Evolutionary conservation across 2,329 filamentous ascomycete genomes (phyloP), one percentile per base, ranked within the genome.

Genomic region (Talaromyces sp.): DNA sequence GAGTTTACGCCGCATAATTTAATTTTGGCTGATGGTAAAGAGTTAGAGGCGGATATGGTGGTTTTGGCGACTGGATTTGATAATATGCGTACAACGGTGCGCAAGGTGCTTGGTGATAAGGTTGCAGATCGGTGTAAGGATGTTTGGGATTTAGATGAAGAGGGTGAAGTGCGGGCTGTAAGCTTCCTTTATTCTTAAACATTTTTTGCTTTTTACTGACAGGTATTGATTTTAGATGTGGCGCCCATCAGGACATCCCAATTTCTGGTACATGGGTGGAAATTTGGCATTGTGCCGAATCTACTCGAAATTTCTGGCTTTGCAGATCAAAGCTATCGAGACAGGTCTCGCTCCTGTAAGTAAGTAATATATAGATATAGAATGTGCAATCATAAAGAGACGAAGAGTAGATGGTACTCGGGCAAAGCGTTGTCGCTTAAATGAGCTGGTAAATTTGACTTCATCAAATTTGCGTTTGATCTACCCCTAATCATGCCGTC

Each of bases 211-310:
- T 3, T 35, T 31, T 37, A 19, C 59, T 61, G 37, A 63, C 47
- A 22, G 22, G 22, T 45, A 27, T 22, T 15, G 9, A 49, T 25
- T 0, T 31, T 56, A 70, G 68, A 71, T 71, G 69, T 90, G 86
- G 86, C 83, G 84, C 65, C 79, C 79, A 19, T 88, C 82, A 25
- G 87, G 87, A 0, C 86, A 89, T 63, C 85, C 85, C 0, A 86
- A 87, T 0, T 86, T 90, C 66, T 90, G 87, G 87, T 86, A 86
- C 68, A 86, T 88, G 68, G 87, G 86, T 0, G 88, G 88, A 0
- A 90, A 89, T 67, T 71, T 90, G 43, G 86, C 86, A 0, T 74
- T 89, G 61, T 88, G 86, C 65, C 80, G 87, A 17, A 86, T 86
- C 50, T 89, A 82, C 69, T 89, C 87, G 0, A 83, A 81, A 62